Conservation (phyloP, 306 rosid genomes). For the Cucurbita maxima region DNA sequence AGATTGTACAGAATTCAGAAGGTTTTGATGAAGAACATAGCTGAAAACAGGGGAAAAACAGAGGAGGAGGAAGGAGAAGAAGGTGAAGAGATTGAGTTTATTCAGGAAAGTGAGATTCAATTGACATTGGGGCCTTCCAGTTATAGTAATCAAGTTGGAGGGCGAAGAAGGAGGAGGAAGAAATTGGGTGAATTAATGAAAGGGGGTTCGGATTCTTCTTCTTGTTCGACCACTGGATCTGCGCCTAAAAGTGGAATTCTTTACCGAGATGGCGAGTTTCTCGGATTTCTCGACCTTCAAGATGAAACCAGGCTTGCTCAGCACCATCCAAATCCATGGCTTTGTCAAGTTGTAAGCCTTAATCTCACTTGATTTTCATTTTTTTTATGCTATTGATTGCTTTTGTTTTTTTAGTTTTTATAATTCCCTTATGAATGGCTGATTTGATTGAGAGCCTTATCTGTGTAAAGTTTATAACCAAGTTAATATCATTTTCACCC, state of each 20-base stretch:
- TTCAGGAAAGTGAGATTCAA: conserved; percentile 67
- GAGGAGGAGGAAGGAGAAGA: conserved; percentile 16
- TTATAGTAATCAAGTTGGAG: conserved; percentile 11
- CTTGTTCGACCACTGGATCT: conserved; percentile 28
- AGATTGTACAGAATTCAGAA: conserved; percentile 69
- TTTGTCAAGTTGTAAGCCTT: conserved; percentile 8
- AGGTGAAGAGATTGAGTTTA: conserved; percentile 28
- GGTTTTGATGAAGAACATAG: conserved; percentile 46
- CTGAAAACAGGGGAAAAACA: conserved; percentile 17
- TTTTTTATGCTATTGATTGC: background rate
- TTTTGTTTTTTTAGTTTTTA: background rate
- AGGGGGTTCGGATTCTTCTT: conserved; percentile 40
- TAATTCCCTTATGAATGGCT: background rate
- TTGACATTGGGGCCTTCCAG: conserved; percentile 65
- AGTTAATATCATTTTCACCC: background rate
- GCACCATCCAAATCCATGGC: conserved; percentile 3
- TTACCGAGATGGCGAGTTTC: background rate
- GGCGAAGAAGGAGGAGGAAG: background rate
- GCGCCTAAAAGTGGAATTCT: background rate
- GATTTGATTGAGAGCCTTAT: background rate
- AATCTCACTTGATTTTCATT: background rate
- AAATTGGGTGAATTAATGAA: background rate
- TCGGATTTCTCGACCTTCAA: background rate
- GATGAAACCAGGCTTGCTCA: background rate
- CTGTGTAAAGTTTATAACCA: background rate